Conservation (phyloP, 2,329 filamentous ascomycete genomes). For the Cyphellophora attinorum region DNA sequence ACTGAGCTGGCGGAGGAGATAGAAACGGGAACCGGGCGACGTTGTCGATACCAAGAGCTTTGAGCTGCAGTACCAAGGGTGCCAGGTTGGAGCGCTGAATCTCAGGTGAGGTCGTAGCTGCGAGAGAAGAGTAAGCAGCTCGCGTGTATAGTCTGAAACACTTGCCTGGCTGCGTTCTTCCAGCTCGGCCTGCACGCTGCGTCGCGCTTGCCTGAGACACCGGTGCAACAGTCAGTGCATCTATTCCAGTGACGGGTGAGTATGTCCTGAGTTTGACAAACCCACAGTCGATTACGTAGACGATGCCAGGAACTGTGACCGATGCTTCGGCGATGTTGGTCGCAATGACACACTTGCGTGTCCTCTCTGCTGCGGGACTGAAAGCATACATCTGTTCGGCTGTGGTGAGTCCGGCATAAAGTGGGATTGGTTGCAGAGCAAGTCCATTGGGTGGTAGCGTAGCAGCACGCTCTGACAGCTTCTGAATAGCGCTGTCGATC, state of each 20-base stretch:
- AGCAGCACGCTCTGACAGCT: constrained; percentile 62
- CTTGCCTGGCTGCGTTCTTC: constrained; percentile 81
- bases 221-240: constrained; percentile 70
- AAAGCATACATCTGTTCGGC: constrained; percentile 96
- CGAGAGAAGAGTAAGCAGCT: constrained; percentile 54
- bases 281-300: constrained; percentile 82
- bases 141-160: constrained; percentile 91
- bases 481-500: constrained; percentile 73
- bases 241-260: constrained; percentile 75
- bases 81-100: constrained; percentile 88
- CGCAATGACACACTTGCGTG: constrained; percentile 81
- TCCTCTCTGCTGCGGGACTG: constrained; percentile 69
- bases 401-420: constrained; percentile 80
- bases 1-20: constrained; percentile 72
- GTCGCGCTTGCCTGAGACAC: constrained; percentile 88
- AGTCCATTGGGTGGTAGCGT: constrained; percentile 51
- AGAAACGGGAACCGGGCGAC: constrained; percentile 84
- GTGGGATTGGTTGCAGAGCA: constrained; percentile 60
- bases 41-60: constrained; percentile 92
- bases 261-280: constrained; percentile 86
- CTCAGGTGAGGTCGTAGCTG: constrained; percentile 71
- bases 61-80: constrained; percentile 78
- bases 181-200: constrained; percentile 81
- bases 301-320: constrained; percentile 85
- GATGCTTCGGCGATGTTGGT: constrained; percentile 97